Evolutionary conservation across 208 protist species (phyloP), one percentile per base, ranked within the genome.

Genomic region (Crithidia mellificae): DNA sequence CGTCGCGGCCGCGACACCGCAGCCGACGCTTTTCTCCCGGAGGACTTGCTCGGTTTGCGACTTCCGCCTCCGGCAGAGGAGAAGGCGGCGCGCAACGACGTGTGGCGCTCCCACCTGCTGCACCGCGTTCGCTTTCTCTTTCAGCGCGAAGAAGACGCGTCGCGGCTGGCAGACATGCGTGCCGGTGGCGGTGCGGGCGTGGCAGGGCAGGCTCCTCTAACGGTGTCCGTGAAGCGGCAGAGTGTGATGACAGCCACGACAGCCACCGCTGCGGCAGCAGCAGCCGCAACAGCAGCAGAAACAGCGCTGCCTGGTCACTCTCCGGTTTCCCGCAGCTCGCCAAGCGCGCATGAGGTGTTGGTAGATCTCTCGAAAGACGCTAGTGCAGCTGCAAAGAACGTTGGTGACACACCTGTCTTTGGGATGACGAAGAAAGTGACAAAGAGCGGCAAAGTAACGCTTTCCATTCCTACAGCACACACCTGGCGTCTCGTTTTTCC

Each of bases 61-160:
- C 32, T 75, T 19, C 70, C 70, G 3, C 29, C 44, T 24, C 32
- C 9, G 22, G 32, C 46, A 12, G 55, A 47, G 29, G 55, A 75
- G 43, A 41, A n/a, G n/a, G n/a, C 51, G 9, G 43, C 54, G 29
- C 62, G 53, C 9, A 63, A 75, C 46, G 22, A 17, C 4, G 6
- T 69, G 9, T 63, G 34, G 53, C 25, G 24, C 14, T 63, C 70
- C 14, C 39, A 75, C 49, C 46, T 69, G 1, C 70, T 75, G 29
- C 70, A 69, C 12, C 70, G 70, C 20, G 6, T 75, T 25, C 70
- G 70, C 1, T 75, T 75, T 38, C 55, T 75, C 6, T 75, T 75
- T 62, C 70, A 75, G 34, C 14, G 46, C n/a, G 34, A 27, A 27
- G 62, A 59, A 14, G 70, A 75, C n/a, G 70, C 70, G 2, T 58